Base-by-base conservation (phyloP, 208 protist genomes). In the Trypanosoma scelopori region DNA sequence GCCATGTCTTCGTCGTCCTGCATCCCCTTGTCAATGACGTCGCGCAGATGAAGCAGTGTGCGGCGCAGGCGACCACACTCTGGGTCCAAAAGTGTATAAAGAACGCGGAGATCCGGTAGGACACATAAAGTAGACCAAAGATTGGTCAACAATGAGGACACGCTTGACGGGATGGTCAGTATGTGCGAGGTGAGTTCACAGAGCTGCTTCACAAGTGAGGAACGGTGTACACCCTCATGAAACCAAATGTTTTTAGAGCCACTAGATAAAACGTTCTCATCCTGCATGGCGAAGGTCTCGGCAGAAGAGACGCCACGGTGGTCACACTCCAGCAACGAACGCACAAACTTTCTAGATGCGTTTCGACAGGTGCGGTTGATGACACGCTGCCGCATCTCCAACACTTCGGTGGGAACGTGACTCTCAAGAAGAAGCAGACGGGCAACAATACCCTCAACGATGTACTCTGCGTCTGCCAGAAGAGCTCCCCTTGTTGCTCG, bases 61-160 rank as follows among this genome's bases (percentile, higher is more conserved):
- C 65, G 56, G 30, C 75, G 60, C 32, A 93, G 70, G 37, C 74
- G 73, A 1, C 87, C 87, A 25, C 65, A 51, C 49, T 71, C 49
- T 28, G 79, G 69, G 50, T 90, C 81, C 45, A 93, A 56, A 16
- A 93, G 66, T 16, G 87, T 90, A 75, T 84, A 89, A 6, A 90
- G 22, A 0, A 87, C 82, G n/a, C 84, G 83, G 50, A 81, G 42
- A 48, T 93, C 87, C 5, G 87, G 84, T 42, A 89, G 39, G 9
- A 88, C 53, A 60, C 75, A 84, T 25, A 93, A 53, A 23, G 77
- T 74, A 4, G 69, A 64, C 35, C 81, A 45, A n/a, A 86, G 45
- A 46, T 81, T 65, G 2, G 83, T 78, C 7, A 93, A 70, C 6
- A 86, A 61, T 35, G 69, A 59, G 42, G 69, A 76, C 28, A 86